Base-by-base conservation (phyloP, 495 filamentous ascomycete species). In the Penicillium taxi region DNA sequence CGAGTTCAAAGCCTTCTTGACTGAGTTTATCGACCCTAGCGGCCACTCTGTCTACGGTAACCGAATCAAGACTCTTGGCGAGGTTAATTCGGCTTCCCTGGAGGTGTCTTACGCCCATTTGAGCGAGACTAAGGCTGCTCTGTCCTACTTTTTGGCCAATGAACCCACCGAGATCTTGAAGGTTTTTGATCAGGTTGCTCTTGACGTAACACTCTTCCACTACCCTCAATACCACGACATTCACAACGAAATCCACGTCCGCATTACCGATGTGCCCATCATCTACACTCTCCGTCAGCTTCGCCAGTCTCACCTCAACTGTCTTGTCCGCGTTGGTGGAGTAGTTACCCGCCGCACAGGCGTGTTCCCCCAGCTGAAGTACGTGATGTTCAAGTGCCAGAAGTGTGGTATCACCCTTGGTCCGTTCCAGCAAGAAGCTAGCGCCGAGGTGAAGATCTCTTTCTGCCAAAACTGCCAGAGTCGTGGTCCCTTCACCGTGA, bases 381-480 rank as follows among this genome's bases (percentile, higher is more conserved):
- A 96, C 54, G 84, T 99, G 52, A 91, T 91, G 66, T 96, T 99
- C 55, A 80, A 94, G 61, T 99, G 93, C 66, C 73, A 68, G 24
- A 99, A 96, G 66, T 99, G 93, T 61, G 82, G 84, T 37, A 74
- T 82, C 35, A 94, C 84, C 2, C 74, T 99, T 6, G 93, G 93
- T 17, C 93, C 93, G 19, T 96, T 94, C 70, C 89, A 93, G 56
- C 93, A 99, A 55, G 93, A 99, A 61, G 86, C 86, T 12, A 93
- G 86, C 45, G 77, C 85, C 21, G 93, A 99, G 63, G 89, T 99
- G 55, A 89, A 87, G 63, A 86, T 99, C 53, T 82, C 83, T 1
- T 96, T 83, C 70, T 99, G 93, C 59, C 90, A 96, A 56, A 94
- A 89, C 59, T 99, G 93, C 61, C 93, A 96, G 65, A 93, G 86